phyloP scores from a whole-genome alignment of 2,329 filamentous ascomycete genomes.

The Hypoxylon sp. region DNA sequence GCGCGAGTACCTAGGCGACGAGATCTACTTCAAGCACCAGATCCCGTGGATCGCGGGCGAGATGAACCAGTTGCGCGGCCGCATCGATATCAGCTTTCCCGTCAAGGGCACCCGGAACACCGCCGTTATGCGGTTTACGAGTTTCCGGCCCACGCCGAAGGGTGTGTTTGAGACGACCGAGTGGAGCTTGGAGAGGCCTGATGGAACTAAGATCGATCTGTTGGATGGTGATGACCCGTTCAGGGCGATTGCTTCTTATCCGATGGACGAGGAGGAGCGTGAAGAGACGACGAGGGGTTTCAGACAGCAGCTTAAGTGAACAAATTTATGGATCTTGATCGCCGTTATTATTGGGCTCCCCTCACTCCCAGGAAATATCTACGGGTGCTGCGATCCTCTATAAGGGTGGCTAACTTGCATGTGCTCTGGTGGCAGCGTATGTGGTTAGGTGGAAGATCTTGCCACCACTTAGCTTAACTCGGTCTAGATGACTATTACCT shows the following conservation, averaged over 20 bases:
- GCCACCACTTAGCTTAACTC: not conserved
- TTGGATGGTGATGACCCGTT: slow-evolving; percentile 84
- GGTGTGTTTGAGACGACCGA: slow-evolving; percentile 86
- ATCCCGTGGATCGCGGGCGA: slow-evolving; percentile 88
- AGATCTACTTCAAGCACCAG: slow-evolving; percentile 84
- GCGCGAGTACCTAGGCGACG: slow-evolving; percentile 84
- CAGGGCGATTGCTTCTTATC: slow-evolving; percentile 62
- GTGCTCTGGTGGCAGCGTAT: not conserved
- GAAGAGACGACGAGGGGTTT: slow-evolving; percentile 65
- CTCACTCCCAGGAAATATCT: not conserved
- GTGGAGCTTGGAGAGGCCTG: slow-evolving; percentile 84
- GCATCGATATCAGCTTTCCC: slow-evolving; percentile 88
- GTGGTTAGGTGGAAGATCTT: not conserved
- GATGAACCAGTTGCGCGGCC: slow-evolving; percentile 94
- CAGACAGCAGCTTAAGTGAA: slow-evolving; percentile 63
- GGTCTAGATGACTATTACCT: not conserved
- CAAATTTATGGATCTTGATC: not conserved
- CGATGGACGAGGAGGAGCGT: slow-evolving; percentile 59
- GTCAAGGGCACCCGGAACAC: slow-evolving; percentile 83
- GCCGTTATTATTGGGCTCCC: not conserved
- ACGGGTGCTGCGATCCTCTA: not conserved
- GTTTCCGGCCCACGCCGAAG: slow-evolving; percentile 74
- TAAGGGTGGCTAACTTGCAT: not conserved
- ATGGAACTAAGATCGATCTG: slow-evolving; percentile 76
- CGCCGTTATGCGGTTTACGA: slow-evolving; percentile 86